Evolutionary conservation across 345 rosid genomes (phyloP).

Genomic region (Melastoma malabathricum): DNA sequence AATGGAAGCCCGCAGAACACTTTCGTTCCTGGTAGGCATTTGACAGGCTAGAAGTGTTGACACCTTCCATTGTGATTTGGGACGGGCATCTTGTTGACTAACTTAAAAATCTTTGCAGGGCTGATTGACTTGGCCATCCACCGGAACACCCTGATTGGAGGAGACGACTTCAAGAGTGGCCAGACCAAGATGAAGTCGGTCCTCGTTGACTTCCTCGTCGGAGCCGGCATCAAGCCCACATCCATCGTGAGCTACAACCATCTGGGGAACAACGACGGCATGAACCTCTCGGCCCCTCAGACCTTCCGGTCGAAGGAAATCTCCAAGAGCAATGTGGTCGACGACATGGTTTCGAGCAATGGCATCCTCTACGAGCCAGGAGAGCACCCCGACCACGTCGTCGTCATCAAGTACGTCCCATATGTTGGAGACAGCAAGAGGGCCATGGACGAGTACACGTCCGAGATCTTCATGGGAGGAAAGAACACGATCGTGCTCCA

Average conservation of each 20-base stretch:
- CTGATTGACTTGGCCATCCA: slow-evolving; percentile 79
- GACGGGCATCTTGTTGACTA: not conserved
- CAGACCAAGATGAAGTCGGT: slow-evolving; percentile 99
- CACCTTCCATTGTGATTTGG: not conserved
- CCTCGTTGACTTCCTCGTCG: slow-evolving; percentile 88
- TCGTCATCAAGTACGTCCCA: slow-evolving; percentile 97
- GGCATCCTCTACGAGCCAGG: slow-evolving; percentile 80
- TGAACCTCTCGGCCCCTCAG: slow-evolving; percentile 96
- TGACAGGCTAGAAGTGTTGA: too few species aligned
- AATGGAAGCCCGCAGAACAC: slow-evolving; percentile 99
- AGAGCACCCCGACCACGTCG: slow-evolving; percentile 98
- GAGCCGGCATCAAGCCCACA: slow-evolving; percentile 99
- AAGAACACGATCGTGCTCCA: slow-evolving; percentile 80
- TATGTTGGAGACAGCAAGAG: slow-evolving; percentile 97
- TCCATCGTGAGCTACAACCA: slow-evolving; percentile 97
- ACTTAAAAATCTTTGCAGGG: slow-evolving; percentile 25
- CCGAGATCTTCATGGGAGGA: slow-evolving; percentile 99
- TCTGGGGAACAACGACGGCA: slow-evolving; percentile 92
- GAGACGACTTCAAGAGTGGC: slow-evolving; percentile 98
- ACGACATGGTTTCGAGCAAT: slow-evolving; percentile 95
- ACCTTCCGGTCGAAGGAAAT: slow-evolving; percentile 95
- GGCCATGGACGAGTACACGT: slow-evolving; percentile 97
- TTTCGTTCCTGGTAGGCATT: slow-evolving; percentile 43
- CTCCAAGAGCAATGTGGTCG: slow-evolving; percentile 94
- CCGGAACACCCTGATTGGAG: slow-evolving; percentile 82